Percentiles rank a stretch among this genome's conserved stretches.
phyloP scores from a whole-genome alignment of 345 rosid species.

The Dovyalis caffra region DNA sequence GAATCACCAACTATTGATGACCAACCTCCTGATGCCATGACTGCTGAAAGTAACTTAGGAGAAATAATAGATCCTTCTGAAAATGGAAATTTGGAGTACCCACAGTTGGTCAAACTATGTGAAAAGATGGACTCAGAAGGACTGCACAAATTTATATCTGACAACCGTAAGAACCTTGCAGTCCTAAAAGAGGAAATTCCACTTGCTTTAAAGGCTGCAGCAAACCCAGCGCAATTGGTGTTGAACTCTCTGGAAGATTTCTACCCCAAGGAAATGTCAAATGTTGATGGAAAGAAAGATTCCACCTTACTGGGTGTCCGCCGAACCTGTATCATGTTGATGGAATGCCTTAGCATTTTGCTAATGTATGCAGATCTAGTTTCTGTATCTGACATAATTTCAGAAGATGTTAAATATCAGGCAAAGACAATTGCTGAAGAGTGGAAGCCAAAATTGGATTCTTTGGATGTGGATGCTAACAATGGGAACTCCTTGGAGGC shows the following conservation, averaged over 20 bases:
- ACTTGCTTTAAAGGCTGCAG: conserved; percentile 71
- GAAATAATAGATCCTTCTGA: conserved; percentile 48
- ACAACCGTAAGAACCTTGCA: conserved; percentile 96
- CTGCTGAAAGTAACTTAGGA: conserved; percentile 52
- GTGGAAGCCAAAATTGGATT: conserved; percentile 86
- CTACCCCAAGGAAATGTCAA: conserved; percentile 61
- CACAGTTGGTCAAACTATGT: conserved; percentile 74
- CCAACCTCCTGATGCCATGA: conserved; percentile 44
- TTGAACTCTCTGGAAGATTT: conserved; percentile 81
- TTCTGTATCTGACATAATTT: conserved; percentile 52
- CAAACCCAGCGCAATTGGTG: conserved; percentile 71
- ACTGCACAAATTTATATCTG: conserved; percentile 92
- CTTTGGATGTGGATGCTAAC: conserved; percentile 75
- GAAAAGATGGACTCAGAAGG: conserved; percentile 84
- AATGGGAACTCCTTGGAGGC: conserved; percentile 99
- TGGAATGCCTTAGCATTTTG: conserved; percentile 94
- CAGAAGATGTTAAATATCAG: conserved; percentile 60
- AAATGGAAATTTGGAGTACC: conserved; percentile 69
- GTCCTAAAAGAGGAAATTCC: conserved; percentile 89
- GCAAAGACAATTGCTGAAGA: conserved; percentile 81
- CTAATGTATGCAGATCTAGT: conserved; percentile 44
- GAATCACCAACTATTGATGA: conserved; percentile 36
- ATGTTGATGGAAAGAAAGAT: conserved; percentile 82
- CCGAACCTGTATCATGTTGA: conserved; percentile 96
- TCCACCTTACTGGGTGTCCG: conserved; percentile 84